Base-by-base conservation (phyloP, 1,139 yeast species). In the Lizanozyma gosingica region DNA sequence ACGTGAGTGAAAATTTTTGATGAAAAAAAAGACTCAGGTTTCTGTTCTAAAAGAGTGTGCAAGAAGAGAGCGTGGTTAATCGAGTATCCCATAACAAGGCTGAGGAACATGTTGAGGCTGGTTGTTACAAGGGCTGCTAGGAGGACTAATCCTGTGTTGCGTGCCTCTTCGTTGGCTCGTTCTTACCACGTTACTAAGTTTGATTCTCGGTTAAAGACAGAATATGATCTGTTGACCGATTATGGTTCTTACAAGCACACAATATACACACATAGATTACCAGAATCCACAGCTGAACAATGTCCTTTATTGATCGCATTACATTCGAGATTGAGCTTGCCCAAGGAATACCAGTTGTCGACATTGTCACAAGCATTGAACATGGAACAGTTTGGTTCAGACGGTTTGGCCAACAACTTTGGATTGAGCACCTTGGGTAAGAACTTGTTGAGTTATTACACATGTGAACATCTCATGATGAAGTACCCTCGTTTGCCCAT, bases 401-500 rank as follows among this genome's bases (percentile, higher is more conserved):
- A 63, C 37, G 74, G 78, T 32, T 71, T 72, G 47, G 82, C 79
- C 34, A 84, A 84, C 60, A 90, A 90, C 59, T 73, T 71, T 45
- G 94, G 94, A n/a, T 73, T 90, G 57, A 77, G 83, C 44, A 74
- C 78, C 15, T 79, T 90, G 54, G 98, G 98, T 41, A 79, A 81
- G 55, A 78, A 82, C 45, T 65, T 92, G 41, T 65, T 92, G 46
- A 77, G 83, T 27, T 87, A 81, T 59, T 83, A 86, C 54, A 82
- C 81, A 2, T 73, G 84, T 32, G 95, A 87, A 58, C 64, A 83
- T 53, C 68, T 90, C 44, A 66, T 87, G 54, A 62, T 81, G 40
- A 77, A 74, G 49, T 87, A 87, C 59, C 99, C 99, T 39, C 77
- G 99, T 56, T 71, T 94, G 46, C 97, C 99, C 27, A 74, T 83